Evolutionary conservation across 192 early-diverging fungal genomes (phyloP), one percentile per base, ranked within the genome.

Genomic region (Mortierella hygrophila): DNA sequence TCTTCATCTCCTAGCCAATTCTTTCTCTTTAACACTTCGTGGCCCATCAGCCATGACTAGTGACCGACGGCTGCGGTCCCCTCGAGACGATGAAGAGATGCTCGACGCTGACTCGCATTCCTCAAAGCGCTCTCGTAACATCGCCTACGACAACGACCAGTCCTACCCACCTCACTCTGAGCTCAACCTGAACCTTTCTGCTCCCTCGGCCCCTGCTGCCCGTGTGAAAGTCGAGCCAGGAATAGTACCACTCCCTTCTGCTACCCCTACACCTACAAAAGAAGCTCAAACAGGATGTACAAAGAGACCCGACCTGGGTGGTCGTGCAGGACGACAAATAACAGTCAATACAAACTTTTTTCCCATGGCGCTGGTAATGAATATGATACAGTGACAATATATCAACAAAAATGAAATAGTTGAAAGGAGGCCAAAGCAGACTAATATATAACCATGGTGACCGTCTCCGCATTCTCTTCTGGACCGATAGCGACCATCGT

Each of bases 311-410:
- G 70, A 71, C 70, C 35, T 26, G 21, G 70, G 70, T n/a, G 70
- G 70, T 21, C 41, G 38, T 35, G 40, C 35, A 3, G 70, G 70
- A n/a, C 70, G 70, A 3, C 70, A 10, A 37, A 71, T 26, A 18
- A 71, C 35, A 3, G n/a, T 71, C 38, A 41, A 23, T 6, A 42
- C 70, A 8, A 81, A 81, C 52, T 81, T 81, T 23, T 81, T 81
- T 52, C 60, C 65, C 10, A 41, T 81, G 13, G 5, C 52, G 4
- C n/a, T 26, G 46, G 80, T 81, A 70, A 57, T n/a, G 6, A 40
- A 41, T 16, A 40, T 57, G 49, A 23, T 21, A 26, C 16, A 7
- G 0, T 23, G 11, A 16, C 26, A 3, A 29, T 42, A 6, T 42
- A 13, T 20, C 20, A 0, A 7, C 21, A 21, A 6, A 6, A 52